Evolutionary conservation across 495 filamentous ascomycete species (phyloP), one percentile per base, ranked within the genome.

Genomic region (Lentithecium fluviatile): DNA sequence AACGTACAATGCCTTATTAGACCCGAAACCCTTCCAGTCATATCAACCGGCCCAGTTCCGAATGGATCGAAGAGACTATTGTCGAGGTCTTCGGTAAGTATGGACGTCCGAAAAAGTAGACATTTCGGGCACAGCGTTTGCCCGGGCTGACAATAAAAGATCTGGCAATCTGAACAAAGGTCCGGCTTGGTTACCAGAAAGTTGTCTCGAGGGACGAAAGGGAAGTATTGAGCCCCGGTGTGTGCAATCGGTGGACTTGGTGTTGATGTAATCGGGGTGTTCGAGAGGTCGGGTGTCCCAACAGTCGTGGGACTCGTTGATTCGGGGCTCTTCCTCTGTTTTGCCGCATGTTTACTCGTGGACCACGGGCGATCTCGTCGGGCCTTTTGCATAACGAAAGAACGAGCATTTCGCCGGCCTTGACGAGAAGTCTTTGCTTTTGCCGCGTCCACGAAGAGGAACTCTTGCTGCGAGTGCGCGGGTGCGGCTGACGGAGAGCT

Each of bases 341-440:
- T 70, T 26, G 52, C 46, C 7, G 62, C 57, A 51, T 67, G 45
- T 61, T 70, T 70, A 58, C 68, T 70, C 45, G 68, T 70, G 10
- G 68, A 70, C 68, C 68, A 70, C 50, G 68, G 68, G 19, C 58
- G 52, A 45, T 70, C 64, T 37, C 68, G 59, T 38, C 68, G 45
- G 34, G 68, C 68, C 38, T 61, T 65, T 55, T 70, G 68, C 68
- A 70, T 70, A 1, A 70, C 68, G 63, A 70, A 70, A 42, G 68
- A 70, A 6, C 68, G 64, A 63, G 63, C 65, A 56, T 65, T 67
- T 21, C 65, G 68, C 19, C 68, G 65, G 19, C 62, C 65, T 55
- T 70, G 64, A 58, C 68, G 54, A 1, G 62, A 63, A 24, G 60
- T 62, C 46, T 70, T 67, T n/a, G 57, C 62, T 51, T 70, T 68